phyloP scores from a whole-genome alignment of 331 rosid genomes.

The Quercus lobata region DNA sequence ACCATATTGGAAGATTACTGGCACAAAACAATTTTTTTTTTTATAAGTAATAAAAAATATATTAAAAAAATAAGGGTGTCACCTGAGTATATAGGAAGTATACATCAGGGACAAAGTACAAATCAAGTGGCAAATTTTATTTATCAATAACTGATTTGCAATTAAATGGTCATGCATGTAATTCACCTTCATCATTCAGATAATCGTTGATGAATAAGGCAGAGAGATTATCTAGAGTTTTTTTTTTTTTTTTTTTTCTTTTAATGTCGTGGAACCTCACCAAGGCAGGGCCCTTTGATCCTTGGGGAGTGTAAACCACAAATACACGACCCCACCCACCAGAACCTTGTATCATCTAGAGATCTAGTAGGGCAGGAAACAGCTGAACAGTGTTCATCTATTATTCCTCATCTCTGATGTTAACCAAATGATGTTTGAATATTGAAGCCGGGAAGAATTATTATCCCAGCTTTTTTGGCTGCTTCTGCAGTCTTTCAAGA shows the following conservation, averaged over 20 bases:
- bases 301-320: too few species aligned
- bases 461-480: background rate
- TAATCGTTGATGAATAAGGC: background rate
- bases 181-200: background rate
- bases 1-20: background rate
- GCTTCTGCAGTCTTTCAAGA: background rate
- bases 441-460: background rate
- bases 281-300: too few species aligned
- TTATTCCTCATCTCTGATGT: background rate
- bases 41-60: too few species aligned
- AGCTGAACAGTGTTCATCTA: background rate
- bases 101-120: too few species aligned
- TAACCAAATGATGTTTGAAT: background rate
- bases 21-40: background rate
- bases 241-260: too few species aligned
- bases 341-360: background rate
- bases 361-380: background rate
- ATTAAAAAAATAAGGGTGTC: too few species aligned
- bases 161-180: background rate
- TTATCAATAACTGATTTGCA: background rate
- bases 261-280: too few species aligned
- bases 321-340: too few species aligned
- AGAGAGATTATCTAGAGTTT: background rate
- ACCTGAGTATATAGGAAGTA: too few species aligned
- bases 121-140: background rate